These are phyloP conservation scores for Tolypocladium sp. DNA, from an alignment of 2,329 filamentous ascomycete genomes.

Conservation along the genomic window DNA sequence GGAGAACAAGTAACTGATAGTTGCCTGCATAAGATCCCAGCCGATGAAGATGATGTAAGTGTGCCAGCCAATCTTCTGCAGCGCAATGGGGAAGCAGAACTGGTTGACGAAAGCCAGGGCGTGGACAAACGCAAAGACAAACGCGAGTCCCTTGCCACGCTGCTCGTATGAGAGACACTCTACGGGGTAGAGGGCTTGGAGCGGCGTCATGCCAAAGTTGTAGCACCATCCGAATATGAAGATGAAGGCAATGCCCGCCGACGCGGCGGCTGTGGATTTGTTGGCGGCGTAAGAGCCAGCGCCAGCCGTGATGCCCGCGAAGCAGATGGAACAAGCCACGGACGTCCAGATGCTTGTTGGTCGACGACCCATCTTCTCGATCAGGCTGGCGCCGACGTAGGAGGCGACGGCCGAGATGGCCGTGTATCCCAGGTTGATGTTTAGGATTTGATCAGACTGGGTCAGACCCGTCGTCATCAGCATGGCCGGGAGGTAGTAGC, in stretches of 20 bases:
- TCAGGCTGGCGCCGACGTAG: conserved; percentile 28
- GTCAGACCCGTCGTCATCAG: conserved; percentile 28
- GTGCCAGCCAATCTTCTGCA: conserved; percentile 41
- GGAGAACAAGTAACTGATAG: conserved; percentile 38
- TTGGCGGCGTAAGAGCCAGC: neutral
- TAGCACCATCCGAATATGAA: conserved; percentile 23
- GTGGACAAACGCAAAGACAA: conserved; percentile 34
- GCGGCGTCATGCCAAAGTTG: conserved; percentile 28
- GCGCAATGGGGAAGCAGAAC: conserved; percentile 34
- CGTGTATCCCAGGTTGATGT: conserved; percentile 27
- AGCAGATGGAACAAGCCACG: conserved; percentile 1
- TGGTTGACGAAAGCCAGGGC: conserved; percentile 25
- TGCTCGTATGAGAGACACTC: conserved; percentile 45
- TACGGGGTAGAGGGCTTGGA: conserved; percentile 38
- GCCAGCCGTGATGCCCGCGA: conserved; percentile 1
- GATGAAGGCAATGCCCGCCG: conserved; percentile 1
- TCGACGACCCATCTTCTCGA: conserved; percentile 33
- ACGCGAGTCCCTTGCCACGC: conserved; percentile 46
- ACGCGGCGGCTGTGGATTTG: neutral
- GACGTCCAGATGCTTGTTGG: conserved; percentile 8
- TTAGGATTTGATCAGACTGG: conserved; percentile 15
- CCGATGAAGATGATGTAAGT: conserved; percentile 43
- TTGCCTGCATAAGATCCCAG: conserved; percentile 31
- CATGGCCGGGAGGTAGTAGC: conserved; percentile 32
- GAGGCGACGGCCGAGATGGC: conserved; percentile 23